A percentile compares a stretch with the other conserved stretches of the same genome.
Conservation (phyloP, 495 filamentous ascomycete species). For the Trichoderma virens region DNA sequence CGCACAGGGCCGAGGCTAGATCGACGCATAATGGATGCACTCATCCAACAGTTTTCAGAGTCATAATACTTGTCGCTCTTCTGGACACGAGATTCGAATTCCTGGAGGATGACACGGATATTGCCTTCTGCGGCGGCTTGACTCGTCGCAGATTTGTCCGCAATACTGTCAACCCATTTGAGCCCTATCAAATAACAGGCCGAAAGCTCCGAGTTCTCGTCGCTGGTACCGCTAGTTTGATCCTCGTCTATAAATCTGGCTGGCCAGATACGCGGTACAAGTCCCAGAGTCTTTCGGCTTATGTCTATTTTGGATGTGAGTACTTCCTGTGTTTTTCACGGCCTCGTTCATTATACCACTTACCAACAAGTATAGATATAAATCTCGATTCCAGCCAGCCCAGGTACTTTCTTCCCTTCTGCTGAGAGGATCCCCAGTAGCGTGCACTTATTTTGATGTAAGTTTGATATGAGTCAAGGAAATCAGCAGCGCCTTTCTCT, state of each 20-base stretch:
- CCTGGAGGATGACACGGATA: conserved; percentile 31
- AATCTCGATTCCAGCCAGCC: conserved; percentile 50
- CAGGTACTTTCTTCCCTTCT: conserved; percentile 38
- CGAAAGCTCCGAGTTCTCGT: conserved; percentile 33
- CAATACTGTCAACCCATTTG: conserved; percentile 20
- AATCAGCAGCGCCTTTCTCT: conserved; percentile 26
- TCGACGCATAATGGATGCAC: conserved; percentile 30
- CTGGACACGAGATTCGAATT: conserved; percentile 41
- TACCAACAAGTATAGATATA: conserved; percentile 41
- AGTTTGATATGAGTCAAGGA: conserved; percentile 35
- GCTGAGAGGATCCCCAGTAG: conserved; percentile 45
- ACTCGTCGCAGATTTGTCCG: conserved; percentile 16
- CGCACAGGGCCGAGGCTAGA: conserved; percentile 29
- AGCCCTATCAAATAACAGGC: conserved; percentile 52
- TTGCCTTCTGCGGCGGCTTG: conserved; percentile 26
- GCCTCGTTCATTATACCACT: no score
- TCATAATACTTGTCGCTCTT: conserved; percentile 43
- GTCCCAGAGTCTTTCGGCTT: conserved; percentile 31
- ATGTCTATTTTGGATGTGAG: conserved; percentile 33
- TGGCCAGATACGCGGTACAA: conserved; percentile 51
- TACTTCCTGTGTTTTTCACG: no score
- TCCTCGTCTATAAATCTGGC: conserved; percentile 37
- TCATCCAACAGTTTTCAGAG: conserved; percentile 37
- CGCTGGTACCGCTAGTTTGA: neutral
- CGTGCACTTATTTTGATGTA: conserved; percentile 47